Evolutionary conservation across 1,284 basidiomycete genomes (phyloP), one percentile per base, ranked within the genome.

Genomic region (Melanopsichium pennsylvanicum): DNA sequence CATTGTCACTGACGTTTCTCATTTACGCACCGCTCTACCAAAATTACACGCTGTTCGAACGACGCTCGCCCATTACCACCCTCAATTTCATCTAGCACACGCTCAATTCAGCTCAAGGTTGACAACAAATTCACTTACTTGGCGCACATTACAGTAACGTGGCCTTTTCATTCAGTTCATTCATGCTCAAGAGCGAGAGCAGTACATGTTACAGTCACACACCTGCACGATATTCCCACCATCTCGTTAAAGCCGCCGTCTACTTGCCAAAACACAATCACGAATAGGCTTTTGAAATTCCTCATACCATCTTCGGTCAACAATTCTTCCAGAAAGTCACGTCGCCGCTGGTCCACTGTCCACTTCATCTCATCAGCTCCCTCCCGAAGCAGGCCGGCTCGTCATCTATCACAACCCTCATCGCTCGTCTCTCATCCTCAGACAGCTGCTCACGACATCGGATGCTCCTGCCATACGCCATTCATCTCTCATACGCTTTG

Each of bases 281-380:
- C n/a, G n/a, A n/a, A n/a, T n/a, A n/a, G n/a, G n/a, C n/a, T n/a
- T n/a, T n/a, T n/a, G n/a, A n/a, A n/a, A n/a, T n/a, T n/a, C n/a
- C n/a, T n/a, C n/a, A n/a, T n/a, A n/a, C n/a, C 35, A 34, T 22
- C 43, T 41, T 18, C 31, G 26, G 35, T 48, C 37, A 50, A 25
- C 51, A 45, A 44, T 45, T 42, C 60, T 63, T 51, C 44, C 39
- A 23, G 44, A 32, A 29, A 56, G 44, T 63, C 60, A 63, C 51
- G 47, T 38, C 22, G 34, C 39, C 25, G 27, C 27, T 29, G 8
- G 13, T 29, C 27, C 7, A 8, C 27, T 29, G 8, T 29, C 27
- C 13, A 13, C 39, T 36, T 39, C 31, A 32, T 25, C 46, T 46
- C 47, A 46, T 55, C 51, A 43, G 37, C 37, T 44, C 26, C 18